Evolutionary conservation across 306 rosid species (phyloP).

Genomic region (Macrotyloma uniflorum): DNA sequence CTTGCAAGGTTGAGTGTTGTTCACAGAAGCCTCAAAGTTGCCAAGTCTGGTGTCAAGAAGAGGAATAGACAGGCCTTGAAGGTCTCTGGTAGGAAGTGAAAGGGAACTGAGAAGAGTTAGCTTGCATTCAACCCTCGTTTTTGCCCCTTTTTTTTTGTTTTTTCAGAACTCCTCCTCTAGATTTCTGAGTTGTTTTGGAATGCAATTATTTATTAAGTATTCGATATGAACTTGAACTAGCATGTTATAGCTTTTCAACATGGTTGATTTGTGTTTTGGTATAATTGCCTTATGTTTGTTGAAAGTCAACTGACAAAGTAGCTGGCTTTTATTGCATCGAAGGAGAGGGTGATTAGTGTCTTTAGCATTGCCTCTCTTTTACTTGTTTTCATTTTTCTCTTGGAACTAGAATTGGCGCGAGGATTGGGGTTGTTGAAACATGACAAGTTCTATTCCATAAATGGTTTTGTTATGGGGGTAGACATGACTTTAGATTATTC

Average conservation of each 20-base stretch:
- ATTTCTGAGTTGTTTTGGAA: slow-evolving; percentile 27
- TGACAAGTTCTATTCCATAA: background rate
- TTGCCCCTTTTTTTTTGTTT: background rate
- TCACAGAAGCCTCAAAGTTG: slow-evolving; percentile 80
- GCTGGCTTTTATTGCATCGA: background rate
- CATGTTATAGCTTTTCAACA: background rate
- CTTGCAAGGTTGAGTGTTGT: slow-evolving; percentile 94
- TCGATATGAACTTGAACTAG: slow-evolving; percentile 5
- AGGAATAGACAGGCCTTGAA: slow-evolving; percentile 78
- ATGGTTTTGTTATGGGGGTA: background rate
- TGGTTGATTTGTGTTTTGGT: background rate
- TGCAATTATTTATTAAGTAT: slow-evolving; percentile 19
- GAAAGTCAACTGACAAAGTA: background rate
- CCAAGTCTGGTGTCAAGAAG: slow-evolving; percentile 94
- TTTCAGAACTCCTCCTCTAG: slow-evolving; percentile 31
- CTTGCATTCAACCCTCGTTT: slow-evolving; percentile 6
- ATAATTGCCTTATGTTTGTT: background rate
- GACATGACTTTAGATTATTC: background rate
- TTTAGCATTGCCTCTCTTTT: background rate
- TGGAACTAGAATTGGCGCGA: background rate
- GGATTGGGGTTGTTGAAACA: background rate
- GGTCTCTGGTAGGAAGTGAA: slow-evolving; percentile 45
- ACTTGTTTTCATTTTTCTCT: background rate
- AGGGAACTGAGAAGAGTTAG: slow-evolving; percentile 4
- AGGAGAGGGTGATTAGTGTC: background rate